Base-by-base conservation (phyloP, 768 basidiomycete species). In the Mycena floridula region DNA sequence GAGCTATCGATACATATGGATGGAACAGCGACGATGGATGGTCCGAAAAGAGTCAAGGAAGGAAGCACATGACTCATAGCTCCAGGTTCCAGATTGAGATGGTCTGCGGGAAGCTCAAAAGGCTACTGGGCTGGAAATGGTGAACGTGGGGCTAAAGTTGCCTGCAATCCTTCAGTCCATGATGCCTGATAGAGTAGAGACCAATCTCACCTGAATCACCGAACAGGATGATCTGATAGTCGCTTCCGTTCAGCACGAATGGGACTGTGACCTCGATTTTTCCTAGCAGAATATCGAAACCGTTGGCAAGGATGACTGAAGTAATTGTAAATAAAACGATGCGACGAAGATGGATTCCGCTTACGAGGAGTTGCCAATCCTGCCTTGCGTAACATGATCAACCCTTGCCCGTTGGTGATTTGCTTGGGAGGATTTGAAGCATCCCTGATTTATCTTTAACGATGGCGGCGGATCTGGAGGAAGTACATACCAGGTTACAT, bases 351-450 rank as follows among this genome's bases (percentile, higher is more conserved):
- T 23, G 47, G n/a, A n/a, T n/a, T n/a, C 32, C 21, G 60, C 64
- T 13, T 37, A 57, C 64, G 35, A 5, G 59, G 35, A 2, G 57
- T 51, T 25, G 59, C 61, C 12, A 37, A 21, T 15, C 59, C 57
- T 39, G 61, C 50, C 40, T 59, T 60, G 30, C 61, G 59, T 37
- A 74, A 61, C 25, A 70, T 53, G 42, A 74, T 62, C 45, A 52
- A 58, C n/a, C 67, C 72, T 20, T 54, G 43, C n/a, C 45, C 52
- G 60, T 74, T 73, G 24, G 71, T 72, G 53, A 74, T 73, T 15
- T 64, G 51, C 28, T 40, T 47, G 5, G 73, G 73, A 15, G 70
- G 58, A 27, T 59, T 43, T n/a, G 65, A 52, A n/a, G 59, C 60
- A 48, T 72, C 59, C 70, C 70, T 72, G 47, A 11, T 13, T 5